These are phyloP conservation scores for Alternaria arbusti DNA, from an alignment of 2,329 filamentous ascomycete genomes.

Conservation along the genomic window DNA sequence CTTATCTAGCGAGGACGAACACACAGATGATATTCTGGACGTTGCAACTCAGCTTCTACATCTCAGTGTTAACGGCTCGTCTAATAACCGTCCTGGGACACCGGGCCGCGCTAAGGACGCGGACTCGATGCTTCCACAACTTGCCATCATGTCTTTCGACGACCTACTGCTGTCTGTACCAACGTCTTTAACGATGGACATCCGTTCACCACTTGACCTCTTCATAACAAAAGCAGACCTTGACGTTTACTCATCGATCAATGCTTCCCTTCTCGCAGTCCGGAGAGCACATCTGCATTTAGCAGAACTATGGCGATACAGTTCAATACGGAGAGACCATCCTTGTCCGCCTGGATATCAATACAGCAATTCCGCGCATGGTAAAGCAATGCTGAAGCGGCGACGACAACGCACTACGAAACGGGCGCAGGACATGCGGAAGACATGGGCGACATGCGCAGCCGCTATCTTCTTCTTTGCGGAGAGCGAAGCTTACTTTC, in stretches of 20 bases:
- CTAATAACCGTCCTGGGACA: conserved; percentile 47
- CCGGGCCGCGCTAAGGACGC: conserved; percentile 47
- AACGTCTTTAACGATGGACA: conserved; percentile 71
- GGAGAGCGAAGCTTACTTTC: conserved; percentile 86
- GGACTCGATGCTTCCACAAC: conserved; percentile 42
- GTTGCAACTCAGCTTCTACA: conserved; percentile 78
- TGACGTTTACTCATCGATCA: conserved; percentile 80
- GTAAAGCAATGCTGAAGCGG: conserved; percentile 65
- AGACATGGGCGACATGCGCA: conserved; percentile 87
- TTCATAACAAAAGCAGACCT: conserved; percentile 81
- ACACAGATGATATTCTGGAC: conserved; percentile 76
- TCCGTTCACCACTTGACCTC: conserved; percentile 82
- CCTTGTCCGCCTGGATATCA: conserved; percentile 73
- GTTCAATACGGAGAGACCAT: conserved; percentile 76
- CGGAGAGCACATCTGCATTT: conserved; percentile 85
- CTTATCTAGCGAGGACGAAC: conserved; percentile 78
- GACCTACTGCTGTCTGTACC: conserved; percentile 83
- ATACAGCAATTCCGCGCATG: conserved; percentile 65
- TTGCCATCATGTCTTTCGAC: conserved; percentile 66
- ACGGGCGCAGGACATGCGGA: conserved; percentile 73
- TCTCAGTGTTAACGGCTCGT: conserved; percentile 65
- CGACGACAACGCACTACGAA: conserved; percentile 69
- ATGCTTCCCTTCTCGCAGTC: conserved; percentile 85
- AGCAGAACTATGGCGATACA: conserved; percentile 85
- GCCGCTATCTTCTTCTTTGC: conserved; percentile 88